Evolutionary conservation across 306 rosid genomes (phyloP).

Genomic region (Hippophae tibetana): DNA sequence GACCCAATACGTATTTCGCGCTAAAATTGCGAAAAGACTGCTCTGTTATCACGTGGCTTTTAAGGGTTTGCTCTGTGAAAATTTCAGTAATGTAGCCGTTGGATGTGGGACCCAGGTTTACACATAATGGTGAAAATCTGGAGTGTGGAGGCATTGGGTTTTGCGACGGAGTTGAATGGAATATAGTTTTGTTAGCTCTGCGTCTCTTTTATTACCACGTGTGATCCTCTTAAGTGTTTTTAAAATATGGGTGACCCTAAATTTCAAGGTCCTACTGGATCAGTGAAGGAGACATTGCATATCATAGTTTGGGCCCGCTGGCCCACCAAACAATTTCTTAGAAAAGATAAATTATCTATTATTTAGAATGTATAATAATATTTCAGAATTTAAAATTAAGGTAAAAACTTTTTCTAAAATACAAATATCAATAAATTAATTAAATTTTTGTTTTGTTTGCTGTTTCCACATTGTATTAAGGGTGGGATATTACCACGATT

Average conservation of each 20-base stretch:
- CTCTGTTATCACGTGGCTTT: conserved; percentile 19
- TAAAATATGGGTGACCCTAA: conserved; percentile 3
- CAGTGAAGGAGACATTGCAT: background rate
- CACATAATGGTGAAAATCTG: conserved; percentile 6
- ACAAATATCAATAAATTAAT: too few species aligned
- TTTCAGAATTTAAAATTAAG: too few species aligned
- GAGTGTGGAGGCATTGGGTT: conserved; percentile 14
- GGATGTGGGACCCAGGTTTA: conserved; percentile 32
- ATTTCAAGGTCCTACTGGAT: conserved; percentile 21
- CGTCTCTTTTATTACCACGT: conserved; percentile 23
- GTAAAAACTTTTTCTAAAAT: too few species aligned
- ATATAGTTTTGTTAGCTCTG: background rate
- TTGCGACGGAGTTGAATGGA: background rate
- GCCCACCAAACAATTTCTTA: conserved; percentile 7
- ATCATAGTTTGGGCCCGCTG: conserved; percentile 8
- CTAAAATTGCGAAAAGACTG: conserved; percentile 25
- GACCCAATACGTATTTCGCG: conserved; percentile 30
- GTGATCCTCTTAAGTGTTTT: conserved; percentile 9
- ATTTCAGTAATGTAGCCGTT: conserved; percentile 43
- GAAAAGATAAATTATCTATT: too few species aligned
- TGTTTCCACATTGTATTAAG: too few species aligned
- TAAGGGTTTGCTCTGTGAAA: background rate
- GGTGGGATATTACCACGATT: too few species aligned
- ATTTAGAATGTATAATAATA: too few species aligned
- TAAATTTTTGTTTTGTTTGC: too few species aligned